A percentile compares a stretch with the other conserved stretches of the same genome.
Evolutionary conservation across 352 stramenopile species (phyloP).

Genomic region (Globisporangium camurandrum): DNA sequence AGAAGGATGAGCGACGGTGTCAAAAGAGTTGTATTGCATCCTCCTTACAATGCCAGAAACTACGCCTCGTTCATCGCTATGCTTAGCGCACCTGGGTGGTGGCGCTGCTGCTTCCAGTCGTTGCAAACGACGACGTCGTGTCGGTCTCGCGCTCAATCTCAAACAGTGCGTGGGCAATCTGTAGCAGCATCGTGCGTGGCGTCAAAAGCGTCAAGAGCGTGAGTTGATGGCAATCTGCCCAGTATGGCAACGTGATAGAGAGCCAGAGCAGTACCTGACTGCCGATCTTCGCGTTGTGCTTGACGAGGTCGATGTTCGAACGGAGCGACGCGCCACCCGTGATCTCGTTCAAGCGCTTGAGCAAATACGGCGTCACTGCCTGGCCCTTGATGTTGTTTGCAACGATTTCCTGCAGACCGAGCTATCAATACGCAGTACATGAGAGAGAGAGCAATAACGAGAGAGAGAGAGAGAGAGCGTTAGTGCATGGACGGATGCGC

Average conservation of each 20-base stretch:
- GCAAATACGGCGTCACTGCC: constrained; percentile 90
- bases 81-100: constrained; percentile 34
- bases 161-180: constrained; percentile 65
- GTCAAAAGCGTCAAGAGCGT: background rate
- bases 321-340: constrained; percentile 89
- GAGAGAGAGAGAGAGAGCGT: too few relatives aligned
- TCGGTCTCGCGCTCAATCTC: constrained; percentile 39
- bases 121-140: constrained; percentile 37
- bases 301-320: constrained; percentile 96
- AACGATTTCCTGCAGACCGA: constrained; percentile 79
- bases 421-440: constrained; percentile 11
- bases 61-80: background rate
- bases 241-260: background rate
- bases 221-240: background rate
- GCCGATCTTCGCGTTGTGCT: constrained; percentile 94
- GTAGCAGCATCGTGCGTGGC: background rate
- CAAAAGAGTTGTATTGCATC: background rate
- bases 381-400: constrained; percentile 87
- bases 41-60: background rate
- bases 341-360: constrained; percentile 90
- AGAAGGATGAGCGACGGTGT: background rate
- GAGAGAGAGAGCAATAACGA: background rate
- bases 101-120: constrained; percentile 5
- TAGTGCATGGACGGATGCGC: too few relatives aligned
- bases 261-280: constrained; percentile 70